Evolutionary conservation across 345 rosid genomes (phyloP).

Genomic region (Reutealis trisperma): DNA sequence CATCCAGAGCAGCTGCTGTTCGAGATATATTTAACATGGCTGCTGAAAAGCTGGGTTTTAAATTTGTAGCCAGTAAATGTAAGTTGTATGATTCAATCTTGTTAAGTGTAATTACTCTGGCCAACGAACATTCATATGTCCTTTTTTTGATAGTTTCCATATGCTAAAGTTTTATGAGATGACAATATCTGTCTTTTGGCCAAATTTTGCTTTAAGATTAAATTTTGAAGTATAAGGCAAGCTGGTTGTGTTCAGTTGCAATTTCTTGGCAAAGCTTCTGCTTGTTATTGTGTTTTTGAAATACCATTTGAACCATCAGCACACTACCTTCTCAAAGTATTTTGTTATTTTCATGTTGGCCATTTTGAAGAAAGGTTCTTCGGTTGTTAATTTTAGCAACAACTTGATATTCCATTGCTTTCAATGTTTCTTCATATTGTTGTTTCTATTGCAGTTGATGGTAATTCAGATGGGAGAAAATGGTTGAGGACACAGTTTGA

Average conservation of each 20-base stretch:
- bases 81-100: constrained; percentile 32
- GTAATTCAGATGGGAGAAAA: constrained; percentile 63
- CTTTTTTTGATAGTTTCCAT: neutral
- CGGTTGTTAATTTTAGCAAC: neutral
- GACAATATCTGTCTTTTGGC: neutral
- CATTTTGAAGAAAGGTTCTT: constrained; percentile 1
- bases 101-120: neutral
- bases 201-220: neutral
- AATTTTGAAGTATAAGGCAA: neutral
- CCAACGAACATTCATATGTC: neutral
- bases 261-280: neutral
- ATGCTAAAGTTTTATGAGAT: neutral
- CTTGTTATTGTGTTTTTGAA: neutral
- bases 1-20: constrained; percentile 62
- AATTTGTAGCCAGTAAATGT: constrained; percentile 59
- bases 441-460: constrained; percentile 43
- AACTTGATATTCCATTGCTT: constrained; percentile 9
- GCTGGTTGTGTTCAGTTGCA: neutral
- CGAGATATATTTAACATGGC: constrained; percentile 72
- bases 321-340: neutral
- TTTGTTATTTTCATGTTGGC: neutral
- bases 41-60: constrained; percentile 83
- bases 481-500: constrained; percentile 65
- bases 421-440: constrained; percentile 1
- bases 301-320: neutral